phyloP scores from a whole-genome alignment of 768 basidiomycete genomes.

The Lepiota brunneoincarnata region DNA sequence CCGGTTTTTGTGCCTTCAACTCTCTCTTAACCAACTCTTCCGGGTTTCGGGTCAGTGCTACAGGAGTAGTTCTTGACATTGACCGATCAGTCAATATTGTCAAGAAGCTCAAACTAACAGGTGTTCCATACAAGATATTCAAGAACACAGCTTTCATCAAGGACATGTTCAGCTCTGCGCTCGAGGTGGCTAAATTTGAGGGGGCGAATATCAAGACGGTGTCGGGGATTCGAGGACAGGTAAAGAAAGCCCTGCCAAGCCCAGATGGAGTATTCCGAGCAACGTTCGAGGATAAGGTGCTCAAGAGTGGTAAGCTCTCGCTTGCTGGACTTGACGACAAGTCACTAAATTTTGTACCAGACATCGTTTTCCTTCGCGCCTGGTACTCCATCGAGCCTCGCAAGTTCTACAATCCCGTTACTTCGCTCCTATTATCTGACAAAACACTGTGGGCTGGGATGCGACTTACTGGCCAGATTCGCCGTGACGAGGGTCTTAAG shows the following conservation, averaged over 20 bases:
- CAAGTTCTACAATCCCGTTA: conserved; percentile 96
- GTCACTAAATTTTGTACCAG: conserved; percentile 34
- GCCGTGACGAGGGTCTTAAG: conserved; percentile 80
- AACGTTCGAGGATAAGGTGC: conserved; percentile 96
- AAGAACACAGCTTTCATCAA: conserved; percentile 98
- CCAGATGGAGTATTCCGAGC: conserved; percentile 95
- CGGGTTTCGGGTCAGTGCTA: conserved; percentile 88
- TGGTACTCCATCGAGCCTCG: conserved; percentile 97
- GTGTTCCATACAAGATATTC: conserved; percentile 94
- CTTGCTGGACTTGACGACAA: not conserved
- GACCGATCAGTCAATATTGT: conserved; percentile 93
- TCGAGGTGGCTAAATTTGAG: conserved; percentile 98
- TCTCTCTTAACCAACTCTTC: conserved; percentile 61
- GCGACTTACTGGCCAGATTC: conserved; percentile 92
- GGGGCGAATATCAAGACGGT: conserved; percentile 96
- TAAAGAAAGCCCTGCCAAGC: conserved; percentile 94
- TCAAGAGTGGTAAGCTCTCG: conserved; percentile 78
- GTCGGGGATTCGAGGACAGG: conserved; percentile 92
- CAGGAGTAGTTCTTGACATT: conserved; percentile 92
- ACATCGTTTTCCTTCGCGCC: conserved; percentile 91
- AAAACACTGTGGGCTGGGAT: conserved; percentile 89
- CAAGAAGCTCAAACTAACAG: conserved; percentile 97
- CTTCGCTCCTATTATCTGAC: conserved; percentile 80
- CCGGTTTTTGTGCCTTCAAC: conserved; percentile 97
- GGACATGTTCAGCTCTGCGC: conserved; percentile 92